Percentiles rank a stretch among this genome's conserved stretches.
These are phyloP conservation scores for Echeveria elegans DNA, from an alignment of 164 flowering plant genomes.

Conservation along the genomic window DNA sequence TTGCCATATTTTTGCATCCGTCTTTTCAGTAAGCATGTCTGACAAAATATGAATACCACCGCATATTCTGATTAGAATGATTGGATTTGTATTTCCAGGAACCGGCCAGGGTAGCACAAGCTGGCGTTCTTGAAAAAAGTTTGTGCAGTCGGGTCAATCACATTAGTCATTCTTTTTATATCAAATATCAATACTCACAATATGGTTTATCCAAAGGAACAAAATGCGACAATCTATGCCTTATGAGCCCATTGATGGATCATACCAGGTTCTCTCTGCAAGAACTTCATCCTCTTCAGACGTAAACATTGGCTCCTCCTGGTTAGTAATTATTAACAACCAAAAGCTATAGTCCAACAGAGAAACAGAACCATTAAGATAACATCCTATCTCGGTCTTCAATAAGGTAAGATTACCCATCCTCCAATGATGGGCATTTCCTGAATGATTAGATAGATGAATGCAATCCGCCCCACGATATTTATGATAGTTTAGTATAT, in stretches of 20 bases:
- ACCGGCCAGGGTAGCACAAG: not conserved
- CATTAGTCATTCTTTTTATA: not conserved
- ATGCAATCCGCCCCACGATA: too few species aligned
- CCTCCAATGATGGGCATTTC: too few species aligned
- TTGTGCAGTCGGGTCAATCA: not conserved
- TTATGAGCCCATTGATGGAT: not conserved
- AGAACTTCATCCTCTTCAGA: slow-evolving; percentile 5
- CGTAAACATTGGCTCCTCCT: not conserved
- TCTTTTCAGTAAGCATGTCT: too few species aligned
- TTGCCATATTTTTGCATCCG: too few species aligned
- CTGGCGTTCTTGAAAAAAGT: not conserved
- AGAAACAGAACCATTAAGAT: too few species aligned
- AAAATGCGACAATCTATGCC: not conserved
- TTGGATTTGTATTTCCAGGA: not conserved
- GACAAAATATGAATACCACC: too few species aligned
- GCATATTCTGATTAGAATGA: not conserved
- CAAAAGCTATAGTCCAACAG: too few species aligned
- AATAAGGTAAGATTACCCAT: too few species aligned
- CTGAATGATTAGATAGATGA: too few species aligned
- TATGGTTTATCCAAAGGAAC: not conserved
- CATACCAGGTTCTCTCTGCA: not conserved
- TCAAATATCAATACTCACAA: not conserved
- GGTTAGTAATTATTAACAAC: too few species aligned
- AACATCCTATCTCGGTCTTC: too few species aligned
- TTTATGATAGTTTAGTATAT: too few species aligned